phyloP scores from a whole-genome alignment of 495 filamentous ascomycete species.

The Jackrogersella multiformis region DNA sequence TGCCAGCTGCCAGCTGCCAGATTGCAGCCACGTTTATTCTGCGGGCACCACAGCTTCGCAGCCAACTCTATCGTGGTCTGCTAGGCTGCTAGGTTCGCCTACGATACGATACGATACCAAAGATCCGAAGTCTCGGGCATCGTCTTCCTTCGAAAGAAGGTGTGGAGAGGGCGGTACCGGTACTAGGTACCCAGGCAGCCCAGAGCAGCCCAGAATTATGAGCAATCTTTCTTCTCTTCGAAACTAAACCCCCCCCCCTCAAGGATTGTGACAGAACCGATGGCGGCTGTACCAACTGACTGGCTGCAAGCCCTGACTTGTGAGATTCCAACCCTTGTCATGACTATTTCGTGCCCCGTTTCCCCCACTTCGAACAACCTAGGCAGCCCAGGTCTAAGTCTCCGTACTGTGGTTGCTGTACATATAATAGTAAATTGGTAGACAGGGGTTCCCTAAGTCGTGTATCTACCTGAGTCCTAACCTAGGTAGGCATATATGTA shows the following conservation, averaged over 20 bases:
- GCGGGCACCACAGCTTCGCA: conserved; percentile 7
- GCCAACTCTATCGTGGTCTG: background rate
- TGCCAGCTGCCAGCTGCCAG: conserved; percentile 1
- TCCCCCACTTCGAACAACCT: conserved; percentile 41
- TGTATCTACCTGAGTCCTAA: background rate
- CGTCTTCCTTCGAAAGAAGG: conserved; percentile 2
- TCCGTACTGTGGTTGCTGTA: conserved; percentile 37
- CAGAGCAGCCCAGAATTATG: conserved; percentile 17
- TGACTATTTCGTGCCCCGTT: conserved; percentile 38
- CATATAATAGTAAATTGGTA: conserved; percentile 33
- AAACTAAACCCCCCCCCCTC: background rate
- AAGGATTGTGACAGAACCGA: conserved; percentile 37
- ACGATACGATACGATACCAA: conserved; percentile 17
- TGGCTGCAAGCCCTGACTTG: conserved; percentile 42
- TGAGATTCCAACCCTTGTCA: conserved; percentile 41
- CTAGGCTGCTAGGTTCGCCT: conserved; percentile 5
- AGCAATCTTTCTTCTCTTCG: conserved; percentile 24
- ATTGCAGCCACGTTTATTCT: conserved; percentile 23
- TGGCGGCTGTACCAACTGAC: conserved; percentile 37
- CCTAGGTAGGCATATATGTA: background rate
- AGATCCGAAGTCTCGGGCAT: conserved; percentile 19
- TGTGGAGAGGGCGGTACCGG: conserved; percentile 32
- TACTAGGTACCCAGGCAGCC: too few species aligned
- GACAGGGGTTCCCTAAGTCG: conserved; percentile 29
- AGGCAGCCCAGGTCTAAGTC: conserved; percentile 42